Conservation (phyloP, 176 grass and related monocot species). For the Paspalum notatum region DNA sequence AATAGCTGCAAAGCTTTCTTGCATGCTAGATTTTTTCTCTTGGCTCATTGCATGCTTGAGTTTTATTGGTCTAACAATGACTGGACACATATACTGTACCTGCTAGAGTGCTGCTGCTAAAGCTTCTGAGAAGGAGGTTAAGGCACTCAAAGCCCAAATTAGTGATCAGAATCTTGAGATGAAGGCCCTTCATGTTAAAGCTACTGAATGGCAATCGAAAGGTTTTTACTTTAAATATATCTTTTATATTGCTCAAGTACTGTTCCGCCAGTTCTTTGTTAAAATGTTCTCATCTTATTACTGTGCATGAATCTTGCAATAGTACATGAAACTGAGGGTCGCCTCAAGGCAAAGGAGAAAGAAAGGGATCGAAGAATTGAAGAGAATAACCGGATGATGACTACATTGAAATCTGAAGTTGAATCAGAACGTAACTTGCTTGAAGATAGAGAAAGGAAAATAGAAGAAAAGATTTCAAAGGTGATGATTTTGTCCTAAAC, state of each 20-base stretch:
- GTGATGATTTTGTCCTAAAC: constrained; percentile 39
- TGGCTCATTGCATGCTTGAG: background rate
- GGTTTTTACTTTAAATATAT: constrained; percentile 39
- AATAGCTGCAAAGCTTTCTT: background rate
- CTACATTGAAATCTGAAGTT: constrained; percentile 54
- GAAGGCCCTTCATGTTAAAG: constrained; percentile 51
- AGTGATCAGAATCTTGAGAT: constrained; percentile 53
- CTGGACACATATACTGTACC: constrained; percentile 20
- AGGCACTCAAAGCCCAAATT: constrained; percentile 68
- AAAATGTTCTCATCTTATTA: background rate
- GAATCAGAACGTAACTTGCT: constrained; percentile 61
- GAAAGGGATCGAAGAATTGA: constrained; percentile 57
- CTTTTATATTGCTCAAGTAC: constrained; percentile 29
- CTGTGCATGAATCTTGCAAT: constrained; percentile 20
- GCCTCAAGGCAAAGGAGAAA: constrained; percentile 58
- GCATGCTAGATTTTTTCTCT: background rate
- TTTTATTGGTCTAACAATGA: constrained; percentile 22
- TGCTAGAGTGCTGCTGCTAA: constrained; percentile 66
- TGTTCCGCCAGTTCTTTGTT: background rate
- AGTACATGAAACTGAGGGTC: constrained; percentile 55
- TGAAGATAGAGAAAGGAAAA: constrained; percentile 55
- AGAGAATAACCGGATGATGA: constrained; percentile 61
- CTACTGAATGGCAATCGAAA: constrained; percentile 75
- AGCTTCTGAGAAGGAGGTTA: constrained; percentile 82
- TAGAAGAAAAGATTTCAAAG: constrained; percentile 55